Evolutionary conservation across 176 grass and related monocot species (phyloP).

Genomic region (Carex scoparia): DNA sequence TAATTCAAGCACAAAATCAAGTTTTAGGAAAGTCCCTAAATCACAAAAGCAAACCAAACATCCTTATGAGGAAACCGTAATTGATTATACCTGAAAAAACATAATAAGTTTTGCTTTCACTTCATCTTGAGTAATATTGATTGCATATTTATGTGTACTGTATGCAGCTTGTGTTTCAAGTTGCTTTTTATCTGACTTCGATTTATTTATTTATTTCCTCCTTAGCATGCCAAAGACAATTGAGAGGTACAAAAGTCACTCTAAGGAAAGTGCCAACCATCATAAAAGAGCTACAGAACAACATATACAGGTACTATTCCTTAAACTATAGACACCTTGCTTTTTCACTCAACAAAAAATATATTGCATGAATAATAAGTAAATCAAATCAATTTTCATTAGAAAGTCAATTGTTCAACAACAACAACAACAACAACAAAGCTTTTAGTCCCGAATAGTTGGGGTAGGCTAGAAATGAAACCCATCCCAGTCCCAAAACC

Average conservation of each 20-base stretch:
- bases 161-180: neutral
- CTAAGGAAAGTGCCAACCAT: conserved; percentile 4
- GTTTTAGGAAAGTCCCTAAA: neutral
- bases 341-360: neutral
- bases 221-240: conserved; percentile 8
- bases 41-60: neutral
- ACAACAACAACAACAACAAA: no score
- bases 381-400: neutral
- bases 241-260: conserved; percentile 18
- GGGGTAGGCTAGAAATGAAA: no score
- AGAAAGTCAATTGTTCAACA: neutral
- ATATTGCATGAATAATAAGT: neutral
- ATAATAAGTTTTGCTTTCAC: neutral
- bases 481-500: no score
- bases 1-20: neutral
- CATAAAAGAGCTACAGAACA: neutral
- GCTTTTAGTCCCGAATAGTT: no score
- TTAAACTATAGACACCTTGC: neutral
- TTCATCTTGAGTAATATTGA: neutral
- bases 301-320: conserved; percentile 3
- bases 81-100: neutral
- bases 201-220: neutral
- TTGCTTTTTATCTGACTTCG: neutral
- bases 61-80: neutral
- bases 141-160: neutral